These are phyloP conservation scores for Tolypocladium pustulatum DNA, from an alignment of 2,329 filamentous ascomycete genomes.

Conservation along the genomic window DNA sequence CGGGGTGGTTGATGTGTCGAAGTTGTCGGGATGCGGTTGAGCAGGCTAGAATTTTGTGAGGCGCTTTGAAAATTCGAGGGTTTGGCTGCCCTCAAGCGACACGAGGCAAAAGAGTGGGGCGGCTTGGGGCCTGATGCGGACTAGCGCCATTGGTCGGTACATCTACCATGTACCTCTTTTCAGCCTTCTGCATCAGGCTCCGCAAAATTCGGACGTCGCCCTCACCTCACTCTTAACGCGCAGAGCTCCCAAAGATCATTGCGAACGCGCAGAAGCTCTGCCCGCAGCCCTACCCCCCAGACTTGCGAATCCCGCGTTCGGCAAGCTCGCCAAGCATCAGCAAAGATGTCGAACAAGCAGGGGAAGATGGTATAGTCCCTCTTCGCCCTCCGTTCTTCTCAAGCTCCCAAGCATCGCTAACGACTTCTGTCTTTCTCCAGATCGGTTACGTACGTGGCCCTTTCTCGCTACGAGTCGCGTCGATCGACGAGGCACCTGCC, in stretches of 20 bases:
- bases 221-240: slow-evolving; percentile 32
- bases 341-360: slow-evolving; percentile 60
- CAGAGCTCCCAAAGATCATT: slow-evolving; percentile 30
- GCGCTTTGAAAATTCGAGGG: slow-evolving; percentile 25
- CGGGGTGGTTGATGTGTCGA: slow-evolving; percentile 24
- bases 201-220: slow-evolving; percentile 33
- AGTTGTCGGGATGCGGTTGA: slow-evolving; percentile 16
- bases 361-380: slow-evolving; percentile 88
- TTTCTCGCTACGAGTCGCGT: slow-evolving; percentile 9
- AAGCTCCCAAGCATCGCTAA: slow-evolving; percentile 49
- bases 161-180: slow-evolving; percentile 17
- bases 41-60: slow-evolving; percentile 23
- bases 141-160: slow-evolving; percentile 18
- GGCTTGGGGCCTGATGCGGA: neutral
- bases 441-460: slow-evolving; percentile 57
- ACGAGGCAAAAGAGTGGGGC: slow-evolving; percentile 12
- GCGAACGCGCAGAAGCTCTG: slow-evolving; percentile 29
- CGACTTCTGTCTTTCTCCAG: slow-evolving; percentile 39
- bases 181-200: slow-evolving; percentile 32
- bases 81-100: slow-evolving; percentile 28
- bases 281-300: slow-evolving; percentile 32
- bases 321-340: slow-evolving; percentile 16
- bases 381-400: slow-evolving; percentile 23
- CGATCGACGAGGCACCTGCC: neutral
- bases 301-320: slow-evolving; percentile 12